phyloP scores from a whole-genome alignment of 306 rosid genomes.

The Dicorynia guianensis region DNA sequence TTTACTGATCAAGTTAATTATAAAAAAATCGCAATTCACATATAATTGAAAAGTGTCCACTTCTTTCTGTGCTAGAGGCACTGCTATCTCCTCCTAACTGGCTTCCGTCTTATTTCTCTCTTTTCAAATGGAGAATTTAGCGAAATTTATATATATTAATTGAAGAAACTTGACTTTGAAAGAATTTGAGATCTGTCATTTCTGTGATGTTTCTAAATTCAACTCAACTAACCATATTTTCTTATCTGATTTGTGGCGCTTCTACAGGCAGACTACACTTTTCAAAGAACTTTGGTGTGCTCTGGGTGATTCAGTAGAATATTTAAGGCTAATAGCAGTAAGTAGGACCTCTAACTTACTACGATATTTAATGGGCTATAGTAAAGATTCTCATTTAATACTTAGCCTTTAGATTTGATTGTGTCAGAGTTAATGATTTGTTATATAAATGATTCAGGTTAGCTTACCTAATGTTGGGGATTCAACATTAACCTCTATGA shows the following conservation, averaged over 20 bases:
- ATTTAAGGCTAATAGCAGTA: slow-evolving; percentile 75
- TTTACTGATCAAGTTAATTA: neutral
- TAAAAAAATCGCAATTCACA: slow-evolving; percentile 25
- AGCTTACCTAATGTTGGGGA: slow-evolving; percentile 85
- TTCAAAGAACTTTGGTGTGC: slow-evolving; percentile 80
- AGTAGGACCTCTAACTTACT: slow-evolving; percentile 43
- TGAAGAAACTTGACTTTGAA: slow-evolving; percentile 29
- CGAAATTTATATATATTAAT: neutral
- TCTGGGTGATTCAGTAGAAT: slow-evolving; percentile 65
- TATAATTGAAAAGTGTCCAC: slow-evolving; percentile 6
- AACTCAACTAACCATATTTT: slow-evolving; percentile 1
- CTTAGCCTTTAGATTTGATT: slow-evolving; percentile 13
- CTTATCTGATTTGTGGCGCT: slow-evolving; percentile 28
- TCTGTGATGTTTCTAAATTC: slow-evolving; percentile 14
- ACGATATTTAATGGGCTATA: neutral
- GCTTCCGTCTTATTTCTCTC: neutral
- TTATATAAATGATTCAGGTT: slow-evolving; percentile 55
- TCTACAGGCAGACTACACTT: slow-evolving; percentile 57
- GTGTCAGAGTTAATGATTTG: slow-evolving; percentile 21
- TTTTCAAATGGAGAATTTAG: neutral
- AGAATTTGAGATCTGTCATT: slow-evolving; percentile 16
- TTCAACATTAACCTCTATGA: slow-evolving; percentile 72
- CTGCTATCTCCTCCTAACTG: neutral
- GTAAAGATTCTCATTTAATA: slow-evolving; percentile 5
- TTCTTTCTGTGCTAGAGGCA: too few relatives aligned